phyloP scores from a whole-genome alignment of 371 early-diverging fungal species.

The Catenaria anguillulae region DNA sequence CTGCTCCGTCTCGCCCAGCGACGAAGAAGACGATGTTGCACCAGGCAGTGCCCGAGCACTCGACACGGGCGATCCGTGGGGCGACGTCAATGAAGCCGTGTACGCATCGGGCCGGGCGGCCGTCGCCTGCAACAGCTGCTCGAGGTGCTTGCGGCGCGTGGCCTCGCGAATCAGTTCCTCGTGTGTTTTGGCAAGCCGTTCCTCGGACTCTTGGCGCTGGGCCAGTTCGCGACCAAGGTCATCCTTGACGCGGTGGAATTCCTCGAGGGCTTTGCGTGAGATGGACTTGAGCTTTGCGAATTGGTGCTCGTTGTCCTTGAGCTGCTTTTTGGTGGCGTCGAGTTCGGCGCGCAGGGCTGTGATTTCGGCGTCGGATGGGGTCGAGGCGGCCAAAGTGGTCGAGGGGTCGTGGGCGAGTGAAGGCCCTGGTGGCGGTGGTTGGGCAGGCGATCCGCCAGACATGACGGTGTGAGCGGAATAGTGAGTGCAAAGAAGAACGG shows the following conservation, averaged over 20 bases:
- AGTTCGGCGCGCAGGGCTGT: neutral
- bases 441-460: too few species aligned
- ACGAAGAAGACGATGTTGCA: too few species aligned
- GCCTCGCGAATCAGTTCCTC: neutral
- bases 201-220: neutral
- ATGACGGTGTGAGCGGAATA: too few species aligned
- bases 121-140: constrained; percentile 1
- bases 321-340: neutral
- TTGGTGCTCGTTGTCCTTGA: neutral
- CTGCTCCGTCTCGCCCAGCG: neutral
- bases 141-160: constrained; percentile 3
- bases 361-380: too few species aligned
- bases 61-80: neutral
- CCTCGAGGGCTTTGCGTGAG: neutral
- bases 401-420: too few species aligned
- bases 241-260: neutral
- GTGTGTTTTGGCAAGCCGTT: neutral
- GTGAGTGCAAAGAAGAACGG: too few species aligned
- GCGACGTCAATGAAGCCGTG: too few species aligned
- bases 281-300: constrained; percentile 2
- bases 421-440: too few species aligned
- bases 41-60: too few species aligned
- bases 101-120: too few species aligned
- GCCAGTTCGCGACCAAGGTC: neutral
- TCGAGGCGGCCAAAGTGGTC: too few species aligned